A percentile compares a stretch with the other conserved stretches of the same genome.
Evolutionary conservation across 805 yeast species (phyloP).

Genomic region (Metschnikowia hibisci): DNA sequence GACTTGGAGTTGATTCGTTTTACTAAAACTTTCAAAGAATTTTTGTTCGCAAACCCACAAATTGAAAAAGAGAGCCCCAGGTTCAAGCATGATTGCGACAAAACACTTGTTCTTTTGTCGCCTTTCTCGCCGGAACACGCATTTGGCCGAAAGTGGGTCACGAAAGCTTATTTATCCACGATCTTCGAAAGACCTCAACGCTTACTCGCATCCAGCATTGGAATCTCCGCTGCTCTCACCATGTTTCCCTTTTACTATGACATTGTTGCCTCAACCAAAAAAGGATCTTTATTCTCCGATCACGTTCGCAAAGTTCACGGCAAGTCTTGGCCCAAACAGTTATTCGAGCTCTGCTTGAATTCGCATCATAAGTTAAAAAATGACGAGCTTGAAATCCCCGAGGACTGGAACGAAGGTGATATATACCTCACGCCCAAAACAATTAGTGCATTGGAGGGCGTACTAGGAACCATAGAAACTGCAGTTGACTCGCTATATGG

Average conservation of each 20-base stretch:
- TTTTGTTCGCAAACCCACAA: constrained; percentile 40
- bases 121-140: constrained; percentile 70
- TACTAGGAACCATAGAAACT: constrained; percentile 68
- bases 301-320: constrained; percentile 76
- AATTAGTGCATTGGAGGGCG: constrained; percentile 69
- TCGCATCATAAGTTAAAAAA: constrained; percentile 51
- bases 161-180: constrained; percentile 59
- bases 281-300: constrained; percentile 47
- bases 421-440: constrained; percentile 68
- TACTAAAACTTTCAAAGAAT: constrained; percentile 41
- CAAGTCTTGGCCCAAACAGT: constrained; percentile 59
- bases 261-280: constrained; percentile 44
- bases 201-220: constrained; percentile 69
- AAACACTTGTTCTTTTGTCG: constrained; percentile 59
- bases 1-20: constrained; percentile 36
- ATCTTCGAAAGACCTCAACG: constrained; percentile 85
- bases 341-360: constrained; percentile 54
- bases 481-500: constrained; percentile 52
- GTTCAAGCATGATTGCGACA: constrained; percentile 34
- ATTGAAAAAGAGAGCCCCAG: constrained; percentile 39
- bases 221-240: constrained; percentile 70
- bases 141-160: constrained; percentile 73
- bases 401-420: constrained; percentile 79
- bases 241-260: constrained; percentile 60
- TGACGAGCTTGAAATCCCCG: constrained; percentile 69